Evolutionary conservation across 2,329 filamentous ascomycete species (phyloP), one percentile per base, ranked within the genome.

Genomic region (Verticillium klebahnii): DNA sequence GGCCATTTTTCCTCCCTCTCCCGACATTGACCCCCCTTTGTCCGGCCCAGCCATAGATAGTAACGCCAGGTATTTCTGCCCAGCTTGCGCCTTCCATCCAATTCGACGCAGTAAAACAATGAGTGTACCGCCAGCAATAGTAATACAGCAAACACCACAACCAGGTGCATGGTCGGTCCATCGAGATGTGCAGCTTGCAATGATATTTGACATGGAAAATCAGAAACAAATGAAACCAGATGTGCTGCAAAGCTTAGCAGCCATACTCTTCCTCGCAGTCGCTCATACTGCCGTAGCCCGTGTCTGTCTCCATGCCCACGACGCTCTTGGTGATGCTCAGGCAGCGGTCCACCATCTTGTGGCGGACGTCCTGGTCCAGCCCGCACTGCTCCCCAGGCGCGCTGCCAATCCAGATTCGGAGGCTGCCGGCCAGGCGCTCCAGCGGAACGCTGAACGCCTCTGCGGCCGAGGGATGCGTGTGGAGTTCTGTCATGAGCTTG

Each of bases 331-430:
- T 85, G 39, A 88, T 79, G 12, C 72, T 69, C 19, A 88, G 71
- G 63, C 85, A 89, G 59, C 79, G 77, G 58, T 84, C 79, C 3
- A 88, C 81, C 67, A 87, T 79, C 64, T 77, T 76, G 61, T 79
- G 78, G 62, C 84, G 81, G n/a, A 85, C 72, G 15, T 80, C 77
- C 2, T 76, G 74, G 19, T 78, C 75, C n/a, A 89, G 73, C 2
- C 81, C 83, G 58, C 78, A 80, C 61, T 78, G 78, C 57, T 80
- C 81, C 23, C 83, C 84, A 3, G 79, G 74, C 2, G 75, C 69
- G 7, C 82, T 80, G 17, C 85, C 85, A 58, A 86, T 82, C 87
- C 87, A 89, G 45, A 86, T 80, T 31, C 87, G 78, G 57, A 89
- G 74, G 17, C 75, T 80, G 5, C 82, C 85, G 0, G 85, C 83